Conservation (phyloP, 2,329 filamentous ascomycete genomes). For the Salinomyces thailandicus region DNA sequence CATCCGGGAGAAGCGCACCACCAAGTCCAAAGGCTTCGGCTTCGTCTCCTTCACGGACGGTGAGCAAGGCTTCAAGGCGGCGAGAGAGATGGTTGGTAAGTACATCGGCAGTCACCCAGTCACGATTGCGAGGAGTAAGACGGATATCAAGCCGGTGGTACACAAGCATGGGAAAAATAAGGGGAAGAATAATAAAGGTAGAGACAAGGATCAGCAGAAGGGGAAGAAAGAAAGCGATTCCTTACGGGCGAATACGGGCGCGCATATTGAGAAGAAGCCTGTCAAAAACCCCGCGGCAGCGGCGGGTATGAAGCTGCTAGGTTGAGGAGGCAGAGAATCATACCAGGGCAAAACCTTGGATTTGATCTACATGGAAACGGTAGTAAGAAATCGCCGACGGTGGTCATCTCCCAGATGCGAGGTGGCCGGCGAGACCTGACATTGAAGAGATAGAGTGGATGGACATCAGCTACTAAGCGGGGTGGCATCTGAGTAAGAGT, state of each 20-base stretch:
- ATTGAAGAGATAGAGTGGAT: too few species aligned
- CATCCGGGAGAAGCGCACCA: conserved; percentile 87
- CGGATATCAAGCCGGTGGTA: conserved; percentile 73
- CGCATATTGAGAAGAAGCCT: conserved; percentile 23
- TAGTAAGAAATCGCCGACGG: too few species aligned
- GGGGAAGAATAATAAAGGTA: conserved; percentile 26
- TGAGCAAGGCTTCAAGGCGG: conserved; percentile 92
- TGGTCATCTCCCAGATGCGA: too few species aligned
- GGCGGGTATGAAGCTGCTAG: conserved; percentile 20
- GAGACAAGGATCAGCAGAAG: conserved; percentile 30
- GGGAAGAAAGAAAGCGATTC: conserved; percentile 30
- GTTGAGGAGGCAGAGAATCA: too few species aligned
- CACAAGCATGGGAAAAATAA: conserved; percentile 36
- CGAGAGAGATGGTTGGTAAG: conserved; percentile 97
- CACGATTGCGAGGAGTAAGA: conserved; percentile 69
- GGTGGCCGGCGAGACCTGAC: too few species aligned
- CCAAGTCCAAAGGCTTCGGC: conserved; percentile 90
- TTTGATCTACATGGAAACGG: too few species aligned
- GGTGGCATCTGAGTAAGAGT: too few species aligned
- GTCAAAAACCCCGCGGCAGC: conserved; percentile 15
- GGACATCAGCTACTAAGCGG: too few species aligned
- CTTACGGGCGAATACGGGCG: conserved; percentile 27
- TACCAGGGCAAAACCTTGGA: too few species aligned
- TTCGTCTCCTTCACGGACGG: conserved; percentile 94
- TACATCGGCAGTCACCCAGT: conserved; percentile 95